Percentiles rank a stretch among this genome's conserved stretches.
Evolutionary conservation across 208 protist species (phyloP).

Genomic region (Crithidia acanthocephali): DNA sequence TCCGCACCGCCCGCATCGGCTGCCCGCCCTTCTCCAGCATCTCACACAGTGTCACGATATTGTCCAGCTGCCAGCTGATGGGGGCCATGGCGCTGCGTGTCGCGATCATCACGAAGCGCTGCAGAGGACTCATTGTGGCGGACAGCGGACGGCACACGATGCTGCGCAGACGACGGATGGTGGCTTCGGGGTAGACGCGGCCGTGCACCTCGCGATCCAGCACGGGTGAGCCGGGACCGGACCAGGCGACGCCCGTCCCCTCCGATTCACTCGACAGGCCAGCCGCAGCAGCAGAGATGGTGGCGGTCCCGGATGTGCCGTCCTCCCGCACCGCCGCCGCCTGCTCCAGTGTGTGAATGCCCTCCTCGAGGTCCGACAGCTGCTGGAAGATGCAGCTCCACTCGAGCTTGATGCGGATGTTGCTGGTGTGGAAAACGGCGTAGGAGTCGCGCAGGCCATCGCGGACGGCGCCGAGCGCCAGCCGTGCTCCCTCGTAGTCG

Average conservation of each 20-base stretch:
- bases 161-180: slow-evolving; percentile 70
- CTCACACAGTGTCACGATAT: slow-evolving; percentile 76
- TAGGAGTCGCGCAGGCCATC: slow-evolving; percentile 63
- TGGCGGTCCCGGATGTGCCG: background rate
- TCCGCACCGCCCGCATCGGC: slow-evolving; percentile 63
- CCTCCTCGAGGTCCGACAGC: slow-evolving; percentile 86
- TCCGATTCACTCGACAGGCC: slow-evolving; percentile 1
- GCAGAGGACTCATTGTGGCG: slow-evolving; percentile 56
- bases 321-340: slow-evolving; percentile 24
- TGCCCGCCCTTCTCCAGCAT: slow-evolving; percentile 68
- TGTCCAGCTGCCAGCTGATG: slow-evolving; percentile 74
- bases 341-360: slow-evolving; percentile 76
- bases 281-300: background rate
- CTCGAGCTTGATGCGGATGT: slow-evolving; percentile 75
- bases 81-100: slow-evolving; percentile 74
- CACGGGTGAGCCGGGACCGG: slow-evolving; percentile 18
- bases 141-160: slow-evolving; percentile 73
- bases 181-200: slow-evolving; percentile 47
- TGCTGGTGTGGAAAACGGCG: slow-evolving; percentile 76
- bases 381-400: slow-evolving; percentile 81
- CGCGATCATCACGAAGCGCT: slow-evolving; percentile 75
- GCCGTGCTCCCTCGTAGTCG: slow-evolving; percentile 69
- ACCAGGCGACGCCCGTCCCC: background rate
- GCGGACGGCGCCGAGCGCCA: slow-evolving; percentile 50
- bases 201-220: slow-evolving; percentile 31